Evolutionary conservation across 2,329 filamentous ascomycete genomes (phyloP), one percentile per base, ranked within the genome.

Genomic region (Beauveria pseudobassiana): DNA sequence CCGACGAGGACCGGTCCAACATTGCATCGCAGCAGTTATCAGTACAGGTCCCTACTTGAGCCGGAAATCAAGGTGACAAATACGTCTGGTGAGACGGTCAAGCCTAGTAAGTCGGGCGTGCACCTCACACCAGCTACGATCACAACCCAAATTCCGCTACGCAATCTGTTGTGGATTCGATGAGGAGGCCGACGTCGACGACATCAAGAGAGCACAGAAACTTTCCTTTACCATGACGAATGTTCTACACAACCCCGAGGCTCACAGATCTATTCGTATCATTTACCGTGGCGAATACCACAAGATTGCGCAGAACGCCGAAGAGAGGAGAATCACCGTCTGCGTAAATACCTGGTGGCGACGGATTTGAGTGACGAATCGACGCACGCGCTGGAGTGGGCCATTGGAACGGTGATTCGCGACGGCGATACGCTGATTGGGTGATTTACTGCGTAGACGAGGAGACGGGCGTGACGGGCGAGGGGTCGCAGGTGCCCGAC

Each of bases 301-400:
- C 55, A 83, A 86, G 67, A 87, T 96, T 66, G 87, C 89, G 49
- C 83, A 88, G 66, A 87, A 93, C 69, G 90, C 90, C 0, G 87
- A 93, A 62, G 88, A 62, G 88, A 91, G 14, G 90, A 91, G 58
- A 82, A 90, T 55, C 86, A 90, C 55, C 85, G 90, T 59, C 84
- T 93, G 64, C 85, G 95, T 59, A 96, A 95, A 69, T 99, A 98
- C 71, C 78, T 99, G 18, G 92, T 97, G n/a, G 93, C 95, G 3
- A 97, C 91, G 0, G 95, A 99, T 74, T 78, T 98, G 3, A 97
- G 93, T 67, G 90, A 95, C 43, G 95, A 99, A 76, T 93, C 93
- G 5, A 90, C 91, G 7, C 96, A 98, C 73, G 95, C 95, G 1
- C 80, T 99, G 38, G 95, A 99, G 73, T 99, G 95, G 95, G 95